A percentile compares a stretch with the other conserved stretches of the same genome.
Evolutionary conservation across 495 filamentous ascomycete species (phyloP).

Genomic region (Patellaria atrata): DNA sequence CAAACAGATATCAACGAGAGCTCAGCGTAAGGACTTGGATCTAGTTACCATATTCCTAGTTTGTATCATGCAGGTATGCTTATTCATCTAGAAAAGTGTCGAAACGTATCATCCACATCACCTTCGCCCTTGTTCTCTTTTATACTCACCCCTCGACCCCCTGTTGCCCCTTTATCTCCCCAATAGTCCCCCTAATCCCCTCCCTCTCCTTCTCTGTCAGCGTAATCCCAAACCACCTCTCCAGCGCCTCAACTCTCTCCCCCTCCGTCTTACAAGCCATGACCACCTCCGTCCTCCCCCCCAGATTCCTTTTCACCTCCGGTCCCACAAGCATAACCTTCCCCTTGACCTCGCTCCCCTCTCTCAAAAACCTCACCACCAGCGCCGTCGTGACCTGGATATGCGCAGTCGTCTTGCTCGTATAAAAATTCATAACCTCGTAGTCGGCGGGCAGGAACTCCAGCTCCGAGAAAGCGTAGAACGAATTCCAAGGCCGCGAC

Average conservation of each 20-base stretch:
- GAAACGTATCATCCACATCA: no score
- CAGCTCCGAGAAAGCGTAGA: conserved; percentile 15
- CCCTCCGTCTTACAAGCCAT: conserved; percentile 11
- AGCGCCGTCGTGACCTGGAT: conserved; percentile 9
- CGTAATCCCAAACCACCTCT: conserved; percentile 12
- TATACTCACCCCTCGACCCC: no score
- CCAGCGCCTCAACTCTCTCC: conserved; percentile 13
- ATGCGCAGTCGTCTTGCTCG: conserved; percentile 3
- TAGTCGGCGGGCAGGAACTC: conserved; percentile 17
- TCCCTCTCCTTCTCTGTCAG: conserved; percentile 12
- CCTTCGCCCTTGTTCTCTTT: no score
- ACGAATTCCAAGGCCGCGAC: conserved; percentile 9
- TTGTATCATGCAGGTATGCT: no score
- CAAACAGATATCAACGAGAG: no score
- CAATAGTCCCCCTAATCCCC: conserved; percentile 9
- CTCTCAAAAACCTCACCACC: conserved; percentile 14
- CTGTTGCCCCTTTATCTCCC: conserved; percentile 11
- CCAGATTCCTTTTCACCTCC: conserved; percentile 16
- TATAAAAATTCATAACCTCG: conserved; percentile 13
- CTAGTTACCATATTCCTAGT: no score
- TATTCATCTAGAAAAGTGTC: no score
- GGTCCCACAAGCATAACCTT: conserved; percentile 18
- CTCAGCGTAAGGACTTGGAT: no score
- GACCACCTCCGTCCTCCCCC: conserved; percentile 14
- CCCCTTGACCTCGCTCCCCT: conserved; percentile 13